Evolutionary conservation across 257 asterid species (phyloP).

Genomic region (Nemophila menziesii): DNA sequence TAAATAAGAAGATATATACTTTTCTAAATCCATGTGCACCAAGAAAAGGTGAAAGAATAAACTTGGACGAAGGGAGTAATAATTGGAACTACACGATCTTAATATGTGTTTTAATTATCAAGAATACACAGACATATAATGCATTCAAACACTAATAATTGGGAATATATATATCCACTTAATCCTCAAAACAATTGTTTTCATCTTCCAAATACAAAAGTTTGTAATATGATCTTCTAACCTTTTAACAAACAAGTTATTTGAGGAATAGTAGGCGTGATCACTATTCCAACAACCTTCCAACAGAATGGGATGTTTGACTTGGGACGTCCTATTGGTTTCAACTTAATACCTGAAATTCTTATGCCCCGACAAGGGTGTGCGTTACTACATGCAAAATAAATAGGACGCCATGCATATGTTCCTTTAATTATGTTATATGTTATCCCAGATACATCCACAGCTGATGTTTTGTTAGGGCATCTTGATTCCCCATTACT

Average conservation of each 20-base stretch:
- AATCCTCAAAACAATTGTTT: too few species aligned
- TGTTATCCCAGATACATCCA: slow-evolving; percentile 70
- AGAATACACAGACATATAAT: too few species aligned
- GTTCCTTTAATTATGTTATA: slow-evolving; percentile 68
- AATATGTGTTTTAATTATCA: too few species aligned
- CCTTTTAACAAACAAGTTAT: slow-evolving; percentile 49
- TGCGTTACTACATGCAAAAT: slow-evolving; percentile 78
- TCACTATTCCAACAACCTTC: slow-evolving; percentile 66
- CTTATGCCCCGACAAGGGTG: slow-evolving; percentile 72
- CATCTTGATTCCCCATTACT: slow-evolving; percentile 64
- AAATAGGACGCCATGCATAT: slow-evolving; percentile 79
- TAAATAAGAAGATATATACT: too few species aligned
- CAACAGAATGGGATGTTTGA: slow-evolving; percentile 87
- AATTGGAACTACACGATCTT: too few species aligned
- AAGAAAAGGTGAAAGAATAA: too few species aligned
- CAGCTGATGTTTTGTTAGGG: slow-evolving; percentile 69
- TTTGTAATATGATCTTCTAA: too few species aligned
- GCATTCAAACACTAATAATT: too few species aligned
- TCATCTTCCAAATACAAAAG: too few species aligned
- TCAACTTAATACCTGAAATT: slow-evolving; percentile 38
- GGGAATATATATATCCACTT: too few species aligned
- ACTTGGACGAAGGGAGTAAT: too few species aligned
- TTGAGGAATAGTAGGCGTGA: slow-evolving; percentile 68
- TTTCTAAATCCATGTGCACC: too few species aligned
- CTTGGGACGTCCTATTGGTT: slow-evolving; percentile 49